Conservation (phyloP, 495 filamentous ascomycete species). For the Neurospora intermedia region DNA sequence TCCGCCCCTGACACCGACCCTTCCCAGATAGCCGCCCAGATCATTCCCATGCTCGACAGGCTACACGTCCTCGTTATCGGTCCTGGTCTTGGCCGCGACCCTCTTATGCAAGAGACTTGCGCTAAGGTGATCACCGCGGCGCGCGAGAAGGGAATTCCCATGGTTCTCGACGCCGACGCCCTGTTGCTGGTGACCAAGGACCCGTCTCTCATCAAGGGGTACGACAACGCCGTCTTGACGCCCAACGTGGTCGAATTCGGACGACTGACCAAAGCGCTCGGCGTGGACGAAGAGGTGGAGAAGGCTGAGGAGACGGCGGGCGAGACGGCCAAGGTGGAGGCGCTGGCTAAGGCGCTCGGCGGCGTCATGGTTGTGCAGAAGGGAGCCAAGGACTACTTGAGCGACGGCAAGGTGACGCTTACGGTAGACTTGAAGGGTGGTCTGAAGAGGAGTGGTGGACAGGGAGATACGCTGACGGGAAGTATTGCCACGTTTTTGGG, state of each 20-base stretch:
- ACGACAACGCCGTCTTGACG: constrained; percentile 77
- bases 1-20: constrained; percentile 38
- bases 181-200: constrained; percentile 62
- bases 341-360: constrained; percentile 64
- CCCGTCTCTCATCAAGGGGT: constrained; percentile 70
- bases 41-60: constrained; percentile 71
- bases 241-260: constrained; percentile 93
- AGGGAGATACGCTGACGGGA: constrained; percentile 93
- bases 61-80: constrained; percentile 92
- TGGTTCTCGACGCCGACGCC: constrained; percentile 90
- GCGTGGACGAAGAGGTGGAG: constrained; percentile 43
- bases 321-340: constrained; percentile 52
- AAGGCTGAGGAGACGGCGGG: constrained; percentile 26
- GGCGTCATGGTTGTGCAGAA: constrained; percentile 91
- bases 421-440: constrained; percentile 69
- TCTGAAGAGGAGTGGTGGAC: constrained; percentile 81
- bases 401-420: constrained; percentile 65
- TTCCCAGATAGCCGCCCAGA: constrained; percentile 50
- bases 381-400: constrained; percentile 74
- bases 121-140: constrained; percentile 72
- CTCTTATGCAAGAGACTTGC: constrained; percentile 80
- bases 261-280: constrained; percentile 55
- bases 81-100: constrained; percentile 82
- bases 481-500: constrained; percentile 77
- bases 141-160: constrained; percentile 57